Conservation (phyloP, 352 stramenopile species). For the Pythium rishiriense region DNA sequence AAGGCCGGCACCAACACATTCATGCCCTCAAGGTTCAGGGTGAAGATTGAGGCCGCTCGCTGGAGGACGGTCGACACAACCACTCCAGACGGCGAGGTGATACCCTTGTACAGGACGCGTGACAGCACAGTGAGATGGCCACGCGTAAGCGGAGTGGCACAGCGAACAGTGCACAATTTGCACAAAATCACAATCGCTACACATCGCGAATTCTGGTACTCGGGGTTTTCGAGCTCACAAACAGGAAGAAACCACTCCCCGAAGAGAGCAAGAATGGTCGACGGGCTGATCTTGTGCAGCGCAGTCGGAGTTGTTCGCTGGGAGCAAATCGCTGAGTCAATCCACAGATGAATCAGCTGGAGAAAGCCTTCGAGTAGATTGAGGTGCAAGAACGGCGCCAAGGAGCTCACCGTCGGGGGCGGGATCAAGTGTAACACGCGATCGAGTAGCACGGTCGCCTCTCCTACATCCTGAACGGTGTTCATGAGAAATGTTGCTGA, state of each 20-base stretch:
- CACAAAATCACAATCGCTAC: conserved; percentile 78
- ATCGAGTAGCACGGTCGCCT: conserved; percentile 79
- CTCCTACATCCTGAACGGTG: conserved; percentile 47
- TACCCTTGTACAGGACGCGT: conserved; percentile 73
- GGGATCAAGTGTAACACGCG: conserved; percentile 81
- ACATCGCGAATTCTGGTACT: conserved; percentile 80
- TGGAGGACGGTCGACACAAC: conserved; percentile 83
- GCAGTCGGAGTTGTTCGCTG: conserved; percentile 52
- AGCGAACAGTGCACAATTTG: conserved; percentile 73
- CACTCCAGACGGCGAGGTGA: conserved; percentile 68
- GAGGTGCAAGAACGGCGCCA: conserved; percentile 65
- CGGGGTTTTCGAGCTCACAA: conserved; percentile 67
- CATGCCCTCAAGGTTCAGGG: conserved; percentile 73
- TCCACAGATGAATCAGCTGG: conserved; percentile 78
- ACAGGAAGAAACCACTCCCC: conserved; percentile 85
- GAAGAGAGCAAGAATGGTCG: conserved; percentile 81
- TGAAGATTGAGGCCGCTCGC: conserved; percentile 73
- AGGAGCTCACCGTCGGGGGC: conserved; percentile 57
- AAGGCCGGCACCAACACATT: conserved; percentile 81
- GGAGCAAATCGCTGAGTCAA: conserved; percentile 73
- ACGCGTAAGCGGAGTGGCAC: conserved; percentile 56
- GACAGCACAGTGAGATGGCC: conserved; percentile 66
- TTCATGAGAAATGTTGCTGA: conserved; percentile 73
- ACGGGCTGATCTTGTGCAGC: conserved; percentile 75
- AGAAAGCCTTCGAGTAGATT: conserved; percentile 78